Evolutionary conservation across 1,284 basidiomycete species (phyloP).

Genomic region (Sutorius eximius): DNA sequence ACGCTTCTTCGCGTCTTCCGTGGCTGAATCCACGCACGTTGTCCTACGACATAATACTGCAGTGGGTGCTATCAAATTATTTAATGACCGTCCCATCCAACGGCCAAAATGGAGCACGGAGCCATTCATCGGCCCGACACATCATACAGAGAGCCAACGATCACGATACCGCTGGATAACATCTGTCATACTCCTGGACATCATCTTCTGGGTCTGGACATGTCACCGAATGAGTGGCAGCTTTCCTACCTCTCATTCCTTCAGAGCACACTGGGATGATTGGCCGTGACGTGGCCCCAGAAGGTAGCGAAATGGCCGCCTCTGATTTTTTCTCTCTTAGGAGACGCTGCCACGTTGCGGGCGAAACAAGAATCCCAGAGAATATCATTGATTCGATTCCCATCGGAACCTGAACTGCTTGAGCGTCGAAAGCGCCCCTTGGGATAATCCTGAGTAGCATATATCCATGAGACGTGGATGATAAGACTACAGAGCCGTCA

Average conservation of each 20-base stretch:
- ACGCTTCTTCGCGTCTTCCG: not conserved
- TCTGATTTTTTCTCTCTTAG: not conserved
- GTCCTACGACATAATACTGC: not conserved
- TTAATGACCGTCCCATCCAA: not conserved
- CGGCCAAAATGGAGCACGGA: not conserved
- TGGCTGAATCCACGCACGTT: not conserved
- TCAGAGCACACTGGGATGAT: not conserved
- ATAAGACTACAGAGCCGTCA: not conserved
- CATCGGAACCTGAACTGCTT: not conserved
- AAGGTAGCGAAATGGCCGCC: not conserved
- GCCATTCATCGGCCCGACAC: not conserved
- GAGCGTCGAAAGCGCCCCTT: no score
- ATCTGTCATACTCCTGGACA: not conserved
- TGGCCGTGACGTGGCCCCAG: not conserved
- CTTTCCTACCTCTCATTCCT: not conserved
- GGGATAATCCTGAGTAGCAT: not conserved
- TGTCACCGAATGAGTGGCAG: not conserved
- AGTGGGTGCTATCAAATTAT: not conserved
- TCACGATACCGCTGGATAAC: not conserved
- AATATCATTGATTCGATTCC: not conserved
- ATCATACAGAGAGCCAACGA: not conserved
- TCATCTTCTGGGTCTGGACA: not conserved
- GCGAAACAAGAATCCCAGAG: not conserved
- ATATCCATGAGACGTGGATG: not conserved
- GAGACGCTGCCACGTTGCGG: not conserved